Evolutionary conservation across 176 grass and related monocot genomes (phyloP), one percentile per base, ranked within the genome.

Genomic region (Calamus simplicifolius): DNA sequence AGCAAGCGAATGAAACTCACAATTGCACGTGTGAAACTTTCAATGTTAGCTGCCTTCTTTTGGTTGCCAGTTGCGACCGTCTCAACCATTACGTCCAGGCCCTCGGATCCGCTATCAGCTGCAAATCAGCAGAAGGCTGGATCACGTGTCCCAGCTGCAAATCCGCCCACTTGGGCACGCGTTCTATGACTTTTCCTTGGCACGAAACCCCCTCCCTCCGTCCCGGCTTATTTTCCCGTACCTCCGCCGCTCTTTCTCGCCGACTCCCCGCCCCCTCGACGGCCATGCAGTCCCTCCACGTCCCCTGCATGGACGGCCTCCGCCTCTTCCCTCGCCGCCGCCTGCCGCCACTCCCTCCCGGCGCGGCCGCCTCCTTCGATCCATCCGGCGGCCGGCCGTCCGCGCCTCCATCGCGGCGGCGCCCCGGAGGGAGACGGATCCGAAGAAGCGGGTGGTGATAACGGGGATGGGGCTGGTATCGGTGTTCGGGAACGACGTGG

Each of bases 381-480:
- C 0, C 73, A 54, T 50, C 29, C 53, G 59, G 50, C 59, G 38
- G 66, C 3, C 50, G 19, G 16, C 10, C n/a, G 51, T 79, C 17
- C 77, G 70, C 23, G 80, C 81, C 16, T 69, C 79, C 1, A 56
- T 73, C 4, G 66, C 73, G n/a, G 55, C 49, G 19, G 49, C 79
- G 0, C 79, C 82, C n/a, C 26, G 63, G 49, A 74, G 92, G 35
- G 87, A 96, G 87, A 78, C 72, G 69, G 87, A 96, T 77, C 91
- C 80, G 21, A 96, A 78, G 75, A 98, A 92, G 73, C 52, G 87
- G 68, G 81, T 98, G 53, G 94, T 98, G 49, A 85, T 98, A 73
- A 98, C 94, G 1, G 88, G 94, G 27, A 83, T 86, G 94, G 94
- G 93, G 27, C 73, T 92, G 15, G 88, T 92, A 4, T 92, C 94